A percentile compares a stretch with the other conserved stretches of the same genome.
Evolutionary conservation across 169 alveolate species (phyloP).

Genomic region (Plasmodium vinckei): DNA sequence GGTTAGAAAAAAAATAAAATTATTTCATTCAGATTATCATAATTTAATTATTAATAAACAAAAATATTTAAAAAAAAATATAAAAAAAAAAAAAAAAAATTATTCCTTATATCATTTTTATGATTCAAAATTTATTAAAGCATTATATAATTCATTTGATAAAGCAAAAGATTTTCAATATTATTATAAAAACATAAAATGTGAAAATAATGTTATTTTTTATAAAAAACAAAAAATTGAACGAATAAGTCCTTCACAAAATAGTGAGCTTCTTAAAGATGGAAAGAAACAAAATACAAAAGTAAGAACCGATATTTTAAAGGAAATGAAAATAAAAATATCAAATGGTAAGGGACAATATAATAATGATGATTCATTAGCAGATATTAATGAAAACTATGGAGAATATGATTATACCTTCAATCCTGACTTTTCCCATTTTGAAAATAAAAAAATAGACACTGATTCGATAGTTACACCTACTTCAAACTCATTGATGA

Average conservation of each 20-base stretch:
- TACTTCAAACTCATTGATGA: not conserved
- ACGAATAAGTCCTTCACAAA: not conserved
- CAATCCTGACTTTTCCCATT: no score
- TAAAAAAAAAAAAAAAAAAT: slow-evolving; percentile 19
- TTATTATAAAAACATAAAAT: slow-evolving; percentile 11
- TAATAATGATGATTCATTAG: no score
- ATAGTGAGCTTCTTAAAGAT: not conserved
- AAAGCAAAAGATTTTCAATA: slow-evolving; percentile 27
- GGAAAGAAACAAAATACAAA: no score
- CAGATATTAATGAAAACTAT: no score
- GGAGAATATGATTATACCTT: no score
- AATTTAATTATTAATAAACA: slow-evolving; percentile 66
- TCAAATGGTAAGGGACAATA: no score
- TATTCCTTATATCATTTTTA: slow-evolving; percentile 18
- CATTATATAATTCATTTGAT: slow-evolving; percentile 49
- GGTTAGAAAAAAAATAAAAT: slow-evolving; percentile 64
- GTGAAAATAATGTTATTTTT: slow-evolving; percentile 12
- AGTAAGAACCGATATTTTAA: no score
- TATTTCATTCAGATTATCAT: slow-evolving; percentile 23
- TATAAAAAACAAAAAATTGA: slow-evolving; percentile 31
- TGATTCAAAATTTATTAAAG: slow-evolving; percentile 35
- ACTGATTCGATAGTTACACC: not conserved
- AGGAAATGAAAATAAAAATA: no score
- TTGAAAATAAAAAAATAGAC: no score
- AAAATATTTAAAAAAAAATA: slow-evolving; percentile 34